Base-by-base conservation (phyloP, 345 rosid species). In the Citrus cavaleriei region DNA sequence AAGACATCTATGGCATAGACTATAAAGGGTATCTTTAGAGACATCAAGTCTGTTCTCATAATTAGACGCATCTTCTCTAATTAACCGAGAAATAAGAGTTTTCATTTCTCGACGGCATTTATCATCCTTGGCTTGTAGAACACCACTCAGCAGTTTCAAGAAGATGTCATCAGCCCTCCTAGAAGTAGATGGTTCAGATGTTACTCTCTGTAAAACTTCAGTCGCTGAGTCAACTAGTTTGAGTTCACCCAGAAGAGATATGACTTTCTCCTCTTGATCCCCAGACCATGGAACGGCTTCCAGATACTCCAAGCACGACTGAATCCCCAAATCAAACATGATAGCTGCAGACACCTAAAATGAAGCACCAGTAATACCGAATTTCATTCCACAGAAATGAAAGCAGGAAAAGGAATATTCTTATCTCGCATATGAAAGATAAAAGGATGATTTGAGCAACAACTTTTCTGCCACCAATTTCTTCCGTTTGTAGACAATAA, bases 221-320 rank as follows among this genome's bases (percentile, higher is more conserved):
- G 80, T 38, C 0, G 84, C 89, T 8, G 88, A 90, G 51, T 87
- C 88, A 27, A 85, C 83, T 77, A 95, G 95, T 63, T 93, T 84
- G 71, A 93, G 99, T 86, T 93, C 84, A 54, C 83, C 78, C 21
- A 93, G 92, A 79, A 87, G 83, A 49, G 88, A 85, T 21, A 90
- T 79, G 73, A 95, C 83, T 76, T 86, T 84, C 80, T 87, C 93
- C 81, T 95, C 99, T 78, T 95, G 98, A 10, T 87, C 92, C 78
- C 85, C 87, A 34, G 99, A 89, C 98, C 99, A 95, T 24, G 97
- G 98, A 70, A 89, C 90, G 59, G 96, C 97, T 89, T 95, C 99
- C 85, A 95, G 85, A 85, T 92, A 90, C 83, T 91, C 92, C 69
- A 95, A 80, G 86, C 98, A 93, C 34, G 94, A 88, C 78, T 8